Conservation (phyloP, 2,329 filamentous ascomycete genomes). For the Microcyclospora pomicola region DNA sequence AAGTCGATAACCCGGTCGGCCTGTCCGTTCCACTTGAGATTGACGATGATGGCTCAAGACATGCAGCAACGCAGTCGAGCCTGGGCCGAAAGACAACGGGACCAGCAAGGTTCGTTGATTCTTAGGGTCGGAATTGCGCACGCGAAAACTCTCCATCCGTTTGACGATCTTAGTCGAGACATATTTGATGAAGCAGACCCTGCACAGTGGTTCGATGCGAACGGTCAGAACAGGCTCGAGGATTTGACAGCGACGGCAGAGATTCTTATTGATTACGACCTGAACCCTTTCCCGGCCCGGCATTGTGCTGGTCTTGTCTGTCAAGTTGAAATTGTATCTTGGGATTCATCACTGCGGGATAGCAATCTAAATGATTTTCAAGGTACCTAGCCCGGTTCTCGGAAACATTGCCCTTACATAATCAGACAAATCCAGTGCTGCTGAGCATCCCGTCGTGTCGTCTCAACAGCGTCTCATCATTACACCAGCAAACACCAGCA, state of each 20-base stretch:
- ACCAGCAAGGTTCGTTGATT: constrained; percentile 49
- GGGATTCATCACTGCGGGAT: background rate
- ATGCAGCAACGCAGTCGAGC: constrained; percentile 63
- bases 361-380: no score
- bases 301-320: constrained; percentile 7
- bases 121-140: constrained; percentile 31
- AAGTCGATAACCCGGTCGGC: constrained; percentile 54
- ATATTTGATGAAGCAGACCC: constrained; percentile 65
- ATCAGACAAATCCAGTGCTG: no score
- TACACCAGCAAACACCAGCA: no score
- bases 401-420: no score
- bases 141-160: constrained; percentile 54
- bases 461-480: no score
- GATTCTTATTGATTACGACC: constrained; percentile 9
- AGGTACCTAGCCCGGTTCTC: no score
- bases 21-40: constrained; percentile 50
- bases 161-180: constrained; percentile 67
- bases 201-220: constrained; percentile 47
- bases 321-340: background rate
- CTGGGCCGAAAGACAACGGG: constrained; percentile 70
- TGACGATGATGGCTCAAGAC: constrained; percentile 58
- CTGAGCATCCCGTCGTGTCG: no score
- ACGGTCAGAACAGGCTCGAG: constrained; percentile 39
- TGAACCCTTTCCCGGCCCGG: constrained; percentile 9
- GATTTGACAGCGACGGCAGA: constrained; percentile 45